Evolutionary conservation across 306 rosid species (phyloP).

Genomic region (Quercus robur): DNA sequence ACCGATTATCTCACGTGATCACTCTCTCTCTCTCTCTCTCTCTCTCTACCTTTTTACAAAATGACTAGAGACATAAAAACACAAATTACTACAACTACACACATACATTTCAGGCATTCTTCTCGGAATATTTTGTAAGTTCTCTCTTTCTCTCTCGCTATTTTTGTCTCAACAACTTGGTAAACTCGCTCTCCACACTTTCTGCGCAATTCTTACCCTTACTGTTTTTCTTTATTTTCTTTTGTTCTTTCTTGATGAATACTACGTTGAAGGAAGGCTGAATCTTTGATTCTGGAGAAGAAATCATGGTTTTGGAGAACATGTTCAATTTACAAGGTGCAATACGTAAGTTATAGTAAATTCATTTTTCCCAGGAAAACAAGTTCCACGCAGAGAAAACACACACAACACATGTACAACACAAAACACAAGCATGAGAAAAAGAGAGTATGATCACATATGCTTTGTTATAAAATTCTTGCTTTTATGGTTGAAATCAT

Average conservation of each 20-base stretch:
- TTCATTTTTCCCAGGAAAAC: background rate
- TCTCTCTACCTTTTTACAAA: too few relatives aligned
- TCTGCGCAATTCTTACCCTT: background rate
- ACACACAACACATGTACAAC: background rate
- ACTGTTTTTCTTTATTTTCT: too few relatives aligned
- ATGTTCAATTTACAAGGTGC: constrained; percentile 17
- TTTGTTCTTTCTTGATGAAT: too few relatives aligned
- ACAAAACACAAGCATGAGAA: background rate
- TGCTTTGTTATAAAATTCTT: background rate
- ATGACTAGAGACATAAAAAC: too few relatives aligned
- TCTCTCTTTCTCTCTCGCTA: background rate
- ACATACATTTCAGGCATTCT: too few relatives aligned
- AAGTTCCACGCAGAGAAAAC: background rate
- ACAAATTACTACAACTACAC: background rate
- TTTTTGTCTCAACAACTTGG: background rate
- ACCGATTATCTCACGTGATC: too few relatives aligned
- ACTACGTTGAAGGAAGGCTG: constrained; percentile 2
- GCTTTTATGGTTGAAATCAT: background rate
- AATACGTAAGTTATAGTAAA: constrained; percentile 38
- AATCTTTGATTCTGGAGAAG: constrained; percentile 23
- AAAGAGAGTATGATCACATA: background rate
- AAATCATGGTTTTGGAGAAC: constrained; percentile 45
- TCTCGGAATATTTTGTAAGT: too few relatives aligned
- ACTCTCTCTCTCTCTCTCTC: too few relatives aligned
- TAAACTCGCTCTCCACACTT: background rate